Evolutionary conservation across 306 rosid species (phyloP).

Genomic region (Vicia villosa): DNA sequence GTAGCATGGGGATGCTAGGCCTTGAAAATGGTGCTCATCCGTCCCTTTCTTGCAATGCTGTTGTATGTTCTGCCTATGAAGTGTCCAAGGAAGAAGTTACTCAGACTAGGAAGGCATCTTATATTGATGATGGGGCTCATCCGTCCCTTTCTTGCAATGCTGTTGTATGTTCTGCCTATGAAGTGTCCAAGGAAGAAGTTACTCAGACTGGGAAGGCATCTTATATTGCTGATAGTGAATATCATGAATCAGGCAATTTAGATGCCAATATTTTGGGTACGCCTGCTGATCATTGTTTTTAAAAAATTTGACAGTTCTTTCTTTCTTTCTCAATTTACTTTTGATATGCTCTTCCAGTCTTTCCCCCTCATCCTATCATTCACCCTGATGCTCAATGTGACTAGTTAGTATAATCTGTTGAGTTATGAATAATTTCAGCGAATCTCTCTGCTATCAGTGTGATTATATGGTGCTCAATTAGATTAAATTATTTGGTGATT

Average conservation of each 20-base stretch:
- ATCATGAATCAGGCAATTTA: constrained; percentile 55
- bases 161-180: constrained; percentile 64
- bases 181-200: constrained; percentile 70
- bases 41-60: constrained; percentile 85
- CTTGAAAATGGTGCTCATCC: constrained; percentile 63
- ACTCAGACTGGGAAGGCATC: constrained; percentile 71
- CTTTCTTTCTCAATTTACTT: constrained; percentile 13
- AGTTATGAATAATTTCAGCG: constrained; percentile 19
- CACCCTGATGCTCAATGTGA: constrained; percentile 18
- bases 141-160: constrained; percentile 91
- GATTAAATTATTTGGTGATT: constrained; percentile 16
- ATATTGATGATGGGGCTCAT: constrained; percentile 57
- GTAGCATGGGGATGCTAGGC: constrained; percentile 55
- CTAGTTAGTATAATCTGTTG: constrained; percentile 23
- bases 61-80: constrained; percentile 64
- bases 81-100: constrained; percentile 72
- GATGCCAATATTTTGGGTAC: constrained; percentile 60
- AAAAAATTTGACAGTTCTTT: neutral
- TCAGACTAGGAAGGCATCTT: constrained; percentile 70
- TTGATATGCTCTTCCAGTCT: constrained; percentile 13
- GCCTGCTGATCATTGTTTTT: constrained; percentile 3
- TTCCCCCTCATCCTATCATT: neutral
- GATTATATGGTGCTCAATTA: constrained; percentile 26
- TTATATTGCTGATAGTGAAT: constrained; percentile 53
- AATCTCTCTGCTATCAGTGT: constrained; percentile 4